Conservation (phyloP, 2,329 filamentous ascomycete species). For the Arthroderma sp. region DNA sequence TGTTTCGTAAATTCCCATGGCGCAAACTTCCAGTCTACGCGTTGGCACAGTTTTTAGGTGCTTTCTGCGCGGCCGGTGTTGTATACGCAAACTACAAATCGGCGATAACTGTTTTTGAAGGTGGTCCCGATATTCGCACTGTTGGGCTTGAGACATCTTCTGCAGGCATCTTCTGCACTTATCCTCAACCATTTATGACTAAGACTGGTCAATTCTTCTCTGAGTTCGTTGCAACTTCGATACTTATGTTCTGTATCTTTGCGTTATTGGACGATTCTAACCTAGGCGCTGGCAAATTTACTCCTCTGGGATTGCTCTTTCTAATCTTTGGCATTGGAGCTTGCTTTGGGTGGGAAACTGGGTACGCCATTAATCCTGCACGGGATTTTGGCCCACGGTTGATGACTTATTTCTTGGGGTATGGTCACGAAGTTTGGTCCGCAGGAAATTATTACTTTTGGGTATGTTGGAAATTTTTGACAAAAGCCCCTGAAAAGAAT, state of each 20-base stretch:
- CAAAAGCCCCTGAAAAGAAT: background rate
- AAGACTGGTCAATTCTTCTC: constrained; percentile 57
- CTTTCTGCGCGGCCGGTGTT: constrained; percentile 47
- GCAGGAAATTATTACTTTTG: constrained; percentile 61
- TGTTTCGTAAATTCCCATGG: constrained; percentile 57
- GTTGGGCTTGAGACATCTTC: constrained; percentile 48
- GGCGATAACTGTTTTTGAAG: constrained; percentile 53
- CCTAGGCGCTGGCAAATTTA: constrained; percentile 42
- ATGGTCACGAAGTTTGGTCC: constrained; percentile 53
- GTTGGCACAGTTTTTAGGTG: constrained; percentile 53
- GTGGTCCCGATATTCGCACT: constrained; percentile 44
- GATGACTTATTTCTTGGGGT: constrained; percentile 54
- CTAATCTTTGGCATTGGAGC: constrained; percentile 60
- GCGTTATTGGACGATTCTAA: constrained; percentile 43
- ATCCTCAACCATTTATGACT: constrained; percentile 49
- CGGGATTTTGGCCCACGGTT: constrained; percentile 59
- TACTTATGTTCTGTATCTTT: constrained; percentile 61
- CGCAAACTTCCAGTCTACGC: constrained; percentile 56
- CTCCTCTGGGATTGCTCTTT: constrained; percentile 55
- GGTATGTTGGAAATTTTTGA: constrained; percentile 29
- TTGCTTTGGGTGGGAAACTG: constrained; percentile 64
- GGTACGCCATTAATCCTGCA: constrained; percentile 62
- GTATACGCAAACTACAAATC: constrained; percentile 52
- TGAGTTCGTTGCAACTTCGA: constrained; percentile 54
- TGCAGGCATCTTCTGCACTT: constrained; percentile 61